phyloP scores from a whole-genome alignment of 139 green algal genomes.

The Chlamydomonas sp. region DNA sequence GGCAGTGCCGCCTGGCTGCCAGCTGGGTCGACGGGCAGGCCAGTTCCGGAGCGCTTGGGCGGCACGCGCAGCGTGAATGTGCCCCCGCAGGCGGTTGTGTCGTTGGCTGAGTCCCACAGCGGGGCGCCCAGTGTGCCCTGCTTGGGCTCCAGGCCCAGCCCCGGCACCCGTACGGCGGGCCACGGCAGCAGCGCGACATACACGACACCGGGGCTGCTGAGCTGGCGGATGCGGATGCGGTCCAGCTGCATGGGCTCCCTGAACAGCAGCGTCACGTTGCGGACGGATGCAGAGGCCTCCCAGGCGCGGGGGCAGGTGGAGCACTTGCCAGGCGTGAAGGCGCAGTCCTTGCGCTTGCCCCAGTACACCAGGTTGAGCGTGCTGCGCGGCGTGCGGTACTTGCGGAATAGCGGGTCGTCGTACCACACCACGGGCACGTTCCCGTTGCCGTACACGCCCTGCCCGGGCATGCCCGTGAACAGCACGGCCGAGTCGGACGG shows the following conservation, averaged over 20 bases:
- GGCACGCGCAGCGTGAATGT: background rate
- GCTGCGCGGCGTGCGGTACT: background rate
- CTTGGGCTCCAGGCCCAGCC: slow-evolving; percentile 2
- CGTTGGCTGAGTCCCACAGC: background rate
- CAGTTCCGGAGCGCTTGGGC: background rate
- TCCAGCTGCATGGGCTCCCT: slow-evolving; percentile 22
- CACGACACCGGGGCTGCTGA: slow-evolving; percentile 12
- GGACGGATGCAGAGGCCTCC: background rate
- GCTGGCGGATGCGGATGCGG: slow-evolving; percentile 15
- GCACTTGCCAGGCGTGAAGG: background rate
- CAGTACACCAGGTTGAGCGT: slow-evolving; percentile 21
- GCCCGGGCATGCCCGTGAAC: background rate
- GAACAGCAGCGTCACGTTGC: background rate
- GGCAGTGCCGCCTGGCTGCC: slow-evolving; percentile 5
- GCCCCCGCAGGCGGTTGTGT: background rate
- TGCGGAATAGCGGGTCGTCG: background rate
- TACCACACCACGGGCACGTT: slow-evolving; percentile 9
- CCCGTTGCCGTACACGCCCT: background rate
- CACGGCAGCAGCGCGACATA: slow-evolving; percentile 19
- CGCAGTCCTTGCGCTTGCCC: background rate
- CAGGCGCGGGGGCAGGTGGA: slow-evolving; percentile 6
- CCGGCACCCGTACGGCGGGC: slow-evolving; percentile 13
- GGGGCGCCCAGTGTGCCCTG: background rate
- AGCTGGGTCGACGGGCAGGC: background rate
- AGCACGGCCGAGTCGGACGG: no score